phyloP scores from a whole-genome alignment of 2,329 filamentous ascomycete species.

The Phaeosphaeriaceae sp. region DNA sequence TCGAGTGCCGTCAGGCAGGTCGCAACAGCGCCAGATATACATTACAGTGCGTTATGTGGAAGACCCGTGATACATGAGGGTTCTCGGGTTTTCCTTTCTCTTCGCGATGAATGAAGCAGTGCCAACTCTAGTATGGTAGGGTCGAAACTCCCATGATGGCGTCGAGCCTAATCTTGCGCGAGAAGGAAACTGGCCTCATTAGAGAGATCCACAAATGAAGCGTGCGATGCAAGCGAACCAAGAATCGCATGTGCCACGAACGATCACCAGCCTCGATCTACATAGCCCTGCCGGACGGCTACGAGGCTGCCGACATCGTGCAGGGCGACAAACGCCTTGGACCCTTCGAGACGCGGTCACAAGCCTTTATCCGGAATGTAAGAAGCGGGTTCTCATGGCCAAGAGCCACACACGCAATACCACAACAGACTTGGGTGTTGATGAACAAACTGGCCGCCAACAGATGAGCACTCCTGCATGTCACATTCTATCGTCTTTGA shows the following conservation, averaged over 20 bases:
- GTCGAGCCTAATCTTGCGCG: not conserved
- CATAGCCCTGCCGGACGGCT: not conserved
- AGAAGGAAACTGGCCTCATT: not conserved
- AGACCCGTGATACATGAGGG: too few relatives aligned
- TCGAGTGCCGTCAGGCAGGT: not conserved
- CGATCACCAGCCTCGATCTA: not conserved
- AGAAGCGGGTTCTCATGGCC: not conserved
- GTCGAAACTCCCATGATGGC: not conserved
- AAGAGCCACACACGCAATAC: not conserved
- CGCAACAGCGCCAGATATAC: too few relatives aligned
- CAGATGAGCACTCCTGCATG: not conserved
- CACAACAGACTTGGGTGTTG: not conserved
- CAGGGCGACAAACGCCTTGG: not conserved
- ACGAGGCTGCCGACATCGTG: not conserved
- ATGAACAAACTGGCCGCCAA: too few relatives aligned
- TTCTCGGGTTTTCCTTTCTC: too few relatives aligned
- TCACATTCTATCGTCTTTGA: not conserved
- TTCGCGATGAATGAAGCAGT: not conserved
- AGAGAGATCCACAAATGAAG: not conserved
- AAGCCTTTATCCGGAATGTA: not conserved
- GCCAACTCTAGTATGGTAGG: not conserved
- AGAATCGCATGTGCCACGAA: not conserved
- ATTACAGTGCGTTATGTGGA: too few relatives aligned
- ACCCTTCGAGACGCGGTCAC: not conserved
- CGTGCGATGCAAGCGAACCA: not conserved